Base-by-base conservation (phyloP, 1,139 yeast genomes). In the Hansenula sp. region DNA sequence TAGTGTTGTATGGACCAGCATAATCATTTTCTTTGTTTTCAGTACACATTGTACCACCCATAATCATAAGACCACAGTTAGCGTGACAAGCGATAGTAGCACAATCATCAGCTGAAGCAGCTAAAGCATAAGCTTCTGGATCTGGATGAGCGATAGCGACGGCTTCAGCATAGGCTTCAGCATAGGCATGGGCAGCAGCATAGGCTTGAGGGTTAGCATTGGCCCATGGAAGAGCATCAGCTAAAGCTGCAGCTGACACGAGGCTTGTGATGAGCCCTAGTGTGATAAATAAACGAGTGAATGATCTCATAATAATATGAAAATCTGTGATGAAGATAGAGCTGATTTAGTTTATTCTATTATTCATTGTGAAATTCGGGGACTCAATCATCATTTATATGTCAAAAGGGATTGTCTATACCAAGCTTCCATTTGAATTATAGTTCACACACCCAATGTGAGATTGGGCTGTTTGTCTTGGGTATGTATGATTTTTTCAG, bases 61-160 rank as follows among this genome's bases (percentile, higher is more conserved):
- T 29, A 36, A 59, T 59, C 33, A 55, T 38, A 36, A 44, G 51
- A 29, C 62, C 62, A 50, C 62, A 59, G 19, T 48, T 42, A 33
- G 59, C 54, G 38, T 59, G 62, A 43, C 62, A 59, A 2, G 41
- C 43, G 34, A 56, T 45, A 14, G 58, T 26, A 28, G 61, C 61
- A 49, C 55, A 51, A n/a, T n/a, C 19, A 46, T 28, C 6, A 10
- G 31, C 11, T 44, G 57, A 53, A 18, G 37, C 44, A 22, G 47
- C 49, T 32, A 56, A 44, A 32, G 57, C 48, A 7, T 51, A 31
- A 2, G 57, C 56, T 28, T 45, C 47, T 8, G 56, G 56, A 19
- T 49, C 50, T 31, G 56, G 55, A 33, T 50, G 57, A 39, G 59
- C 55, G 38, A 49, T 52, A 13, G 53, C 46, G 26, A 50, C 42